phyloP scores from a whole-genome alignment of 352 stramenopile genomes.

The Phytophthora quininea region DNA sequence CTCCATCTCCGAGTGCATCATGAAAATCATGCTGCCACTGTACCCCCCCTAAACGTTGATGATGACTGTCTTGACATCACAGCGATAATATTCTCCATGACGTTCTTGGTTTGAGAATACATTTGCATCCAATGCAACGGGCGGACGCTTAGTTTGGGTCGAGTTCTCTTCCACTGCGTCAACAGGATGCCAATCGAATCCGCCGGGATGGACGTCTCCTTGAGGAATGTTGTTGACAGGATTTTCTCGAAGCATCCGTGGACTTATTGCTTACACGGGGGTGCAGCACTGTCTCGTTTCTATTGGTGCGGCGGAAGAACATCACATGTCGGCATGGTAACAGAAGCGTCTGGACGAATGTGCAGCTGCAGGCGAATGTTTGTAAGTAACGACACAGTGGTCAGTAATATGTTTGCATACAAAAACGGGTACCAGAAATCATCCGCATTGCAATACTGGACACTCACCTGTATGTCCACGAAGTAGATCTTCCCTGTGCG shows the following conservation, averaged over 20 bases:
- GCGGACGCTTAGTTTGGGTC: no score
- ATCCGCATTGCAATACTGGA: neutral
- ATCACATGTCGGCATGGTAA: neutral
- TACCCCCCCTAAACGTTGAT: slow-evolving; percentile 5
- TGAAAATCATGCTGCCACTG: slow-evolving; percentile 13
- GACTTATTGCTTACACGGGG: neutral
- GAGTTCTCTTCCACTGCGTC: neutral
- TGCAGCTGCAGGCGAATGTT: neutral
- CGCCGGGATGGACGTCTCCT: neutral
- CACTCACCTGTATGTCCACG: neutral
- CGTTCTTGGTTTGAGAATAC: slow-evolving; percentile 8
- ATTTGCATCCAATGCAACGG: no score
- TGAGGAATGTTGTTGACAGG: neutral
- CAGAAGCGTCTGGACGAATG: neutral
- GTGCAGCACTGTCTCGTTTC: neutral
- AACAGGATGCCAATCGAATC: neutral
- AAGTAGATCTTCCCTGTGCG: neutral
- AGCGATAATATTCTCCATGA: slow-evolving; percentile 12
- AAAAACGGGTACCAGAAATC: neutral
- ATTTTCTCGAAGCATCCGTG: neutral
- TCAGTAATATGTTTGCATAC: neutral
- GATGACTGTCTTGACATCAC: slow-evolving; percentile 13
- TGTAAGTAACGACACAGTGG: neutral
- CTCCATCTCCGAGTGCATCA: neutral
- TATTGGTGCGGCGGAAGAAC: neutral